A percentile compares a stretch with the other conserved stretches of the same genome.
phyloP scores from a whole-genome alignment of 495 filamentous ascomycete genomes.

The Aeminium ludgeri region DNA sequence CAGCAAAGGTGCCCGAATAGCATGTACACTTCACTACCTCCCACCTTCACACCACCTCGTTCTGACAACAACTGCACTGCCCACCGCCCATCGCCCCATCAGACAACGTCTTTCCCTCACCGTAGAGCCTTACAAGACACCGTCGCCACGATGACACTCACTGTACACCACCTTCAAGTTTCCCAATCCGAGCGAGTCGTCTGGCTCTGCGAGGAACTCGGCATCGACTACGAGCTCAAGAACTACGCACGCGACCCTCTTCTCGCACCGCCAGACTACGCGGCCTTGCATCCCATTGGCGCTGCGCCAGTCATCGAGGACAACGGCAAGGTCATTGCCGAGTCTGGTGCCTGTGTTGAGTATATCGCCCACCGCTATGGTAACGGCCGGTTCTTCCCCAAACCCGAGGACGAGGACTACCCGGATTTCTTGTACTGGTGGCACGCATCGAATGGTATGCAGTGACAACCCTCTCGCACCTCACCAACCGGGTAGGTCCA shows the following conservation, averaged over 20 bases:
- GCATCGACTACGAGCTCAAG: slow-evolving; percentile 34
- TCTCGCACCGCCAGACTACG: slow-evolving; percentile 36
- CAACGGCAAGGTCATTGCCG: slow-evolving; percentile 30
- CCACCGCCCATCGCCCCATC: no score
- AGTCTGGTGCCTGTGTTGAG: slow-evolving; percentile 37
- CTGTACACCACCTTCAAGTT: slow-evolving; percentile 40
- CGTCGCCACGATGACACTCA: slow-evolving; percentile 21
- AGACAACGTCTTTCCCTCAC: no score
- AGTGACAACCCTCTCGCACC: not conserved
- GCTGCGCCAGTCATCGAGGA: slow-evolving; percentile 42
- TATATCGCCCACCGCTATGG: slow-evolving; percentile 40
- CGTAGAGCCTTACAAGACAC: no score
- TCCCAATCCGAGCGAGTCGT: slow-evolving; percentile 44
- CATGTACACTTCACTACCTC: no score
- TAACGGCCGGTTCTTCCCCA: slow-evolving; percentile 27
- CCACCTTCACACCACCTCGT: no score
- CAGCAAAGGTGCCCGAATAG: no score
- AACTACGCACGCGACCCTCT: slow-evolving; percentile 34
- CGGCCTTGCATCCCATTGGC: slow-evolving; percentile 34
- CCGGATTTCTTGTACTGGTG: slow-evolving; percentile 34
- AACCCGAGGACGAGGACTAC: slow-evolving; percentile 30
- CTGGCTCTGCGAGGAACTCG: slow-evolving; percentile 49
- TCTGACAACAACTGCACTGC: no score
- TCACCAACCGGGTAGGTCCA: not conserved
- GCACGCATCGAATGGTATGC: not conserved